Base-by-base conservation (phyloP, 768 basidiomycete species). In the Nevesoporus exiguus region DNA sequence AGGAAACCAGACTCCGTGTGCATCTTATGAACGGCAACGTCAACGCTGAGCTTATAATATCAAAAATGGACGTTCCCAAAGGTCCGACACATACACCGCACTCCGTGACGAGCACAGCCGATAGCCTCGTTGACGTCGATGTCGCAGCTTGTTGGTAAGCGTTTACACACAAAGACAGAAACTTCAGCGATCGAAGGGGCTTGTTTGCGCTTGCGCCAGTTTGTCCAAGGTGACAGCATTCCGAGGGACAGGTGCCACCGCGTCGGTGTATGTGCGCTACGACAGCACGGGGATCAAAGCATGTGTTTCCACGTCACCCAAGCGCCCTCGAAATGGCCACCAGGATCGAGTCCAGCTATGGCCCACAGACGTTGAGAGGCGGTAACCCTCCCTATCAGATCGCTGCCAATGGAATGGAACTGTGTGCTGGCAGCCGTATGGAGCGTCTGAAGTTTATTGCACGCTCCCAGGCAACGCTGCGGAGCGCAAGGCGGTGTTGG, bases 201-300 rank as follows among this genome's bases (percentile, higher is more conserved):
- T 40, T 47, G 51, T 52, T 56, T 52, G 49, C 50, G 50, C 64
- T 60, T 47, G 61, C 48, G 55, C 59, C 40, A 13, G 48, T 62
- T 68, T 61, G 47, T 47, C 45, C 6, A 40, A 40, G 44, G 54
- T 67, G 57, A 61, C 68, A 69, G 63, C 66, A 69, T 69, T 60
- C 66, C 65, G 67, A 42, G 34, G 22, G 55, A 57, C 29, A 45
- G 51, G 48, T 51, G 36, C 49, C 40, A 54, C 55, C 47, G 41
- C 24, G 49, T 48, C 49, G 47, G 59, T 49, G 47, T 49, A 55
- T 61, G 47, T 46, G 61, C 34, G 56, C 61, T 63, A 59, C 66
- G 41, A 53, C 42, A 40, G 11, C 48, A 66, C 66, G 65, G 65
- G 61, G 55, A 63, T 68, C 61, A 66, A 68, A 39, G 49, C 22